Conservation (phyloP, 2,329 filamentous ascomycete genomes). For the Microdochium nivale region DNA sequence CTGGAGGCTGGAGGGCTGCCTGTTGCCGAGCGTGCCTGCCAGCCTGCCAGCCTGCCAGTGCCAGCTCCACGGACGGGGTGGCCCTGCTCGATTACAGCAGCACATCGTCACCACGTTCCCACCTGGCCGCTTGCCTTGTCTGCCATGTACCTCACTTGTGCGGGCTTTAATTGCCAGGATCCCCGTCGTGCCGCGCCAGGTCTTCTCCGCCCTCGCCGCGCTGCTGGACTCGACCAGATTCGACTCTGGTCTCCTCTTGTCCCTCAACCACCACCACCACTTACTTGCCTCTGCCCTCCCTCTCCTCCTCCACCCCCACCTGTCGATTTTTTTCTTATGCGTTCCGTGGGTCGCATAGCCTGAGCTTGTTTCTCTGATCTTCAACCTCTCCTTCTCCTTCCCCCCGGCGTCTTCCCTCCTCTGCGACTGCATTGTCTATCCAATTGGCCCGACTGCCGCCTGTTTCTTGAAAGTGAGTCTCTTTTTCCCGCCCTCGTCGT, state of each 20-base stretch:
- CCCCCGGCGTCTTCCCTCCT: not conserved
- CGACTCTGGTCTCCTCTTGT: not conserved
- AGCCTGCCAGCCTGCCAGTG: not conserved
- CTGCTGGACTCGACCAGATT: not conserved
- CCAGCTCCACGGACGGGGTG: not conserved
- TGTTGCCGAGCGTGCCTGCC: too few relatives aligned
- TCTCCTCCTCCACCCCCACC: not conserved
- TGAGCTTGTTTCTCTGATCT: conserved; percentile 1
- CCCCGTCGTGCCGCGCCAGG: not conserved
- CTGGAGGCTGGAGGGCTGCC: too few relatives aligned
- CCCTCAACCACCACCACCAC: not conserved
- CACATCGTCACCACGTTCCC: not conserved
- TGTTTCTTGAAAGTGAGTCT: not conserved
- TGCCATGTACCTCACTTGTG: too few relatives aligned
- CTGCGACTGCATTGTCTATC: not conserved
- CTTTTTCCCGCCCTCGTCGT: not conserved
- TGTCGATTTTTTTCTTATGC: conserved; percentile 1
- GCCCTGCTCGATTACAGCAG: not conserved
- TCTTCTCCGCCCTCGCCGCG: not conserved
- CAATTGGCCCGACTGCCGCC: not conserved
- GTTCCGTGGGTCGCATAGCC: not conserved
- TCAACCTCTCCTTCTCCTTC: not conserved
- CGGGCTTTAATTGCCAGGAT: not conserved
- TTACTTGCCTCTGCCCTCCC: not conserved
- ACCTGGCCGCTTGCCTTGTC: too few relatives aligned